These are phyloP conservation scores for Amphirosellinia nigrospora DNA, from an alignment of 495 filamentous ascomycete genomes.

Conservation along the genomic window DNA sequence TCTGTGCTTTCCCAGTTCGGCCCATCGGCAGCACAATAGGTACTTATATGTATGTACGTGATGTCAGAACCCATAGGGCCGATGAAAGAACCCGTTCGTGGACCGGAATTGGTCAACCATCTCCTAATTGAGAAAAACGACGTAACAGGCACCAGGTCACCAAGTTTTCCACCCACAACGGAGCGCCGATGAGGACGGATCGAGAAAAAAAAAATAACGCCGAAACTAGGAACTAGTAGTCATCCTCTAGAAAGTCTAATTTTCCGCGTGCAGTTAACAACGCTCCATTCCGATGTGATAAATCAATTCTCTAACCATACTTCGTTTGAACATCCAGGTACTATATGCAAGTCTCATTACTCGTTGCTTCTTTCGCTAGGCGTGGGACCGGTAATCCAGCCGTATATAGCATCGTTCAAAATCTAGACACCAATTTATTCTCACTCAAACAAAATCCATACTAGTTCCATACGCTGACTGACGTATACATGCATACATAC, in stretches of 20 bases:
- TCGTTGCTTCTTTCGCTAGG: slow-evolving; percentile 15
- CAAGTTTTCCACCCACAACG: neutral
- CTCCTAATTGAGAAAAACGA: neutral
- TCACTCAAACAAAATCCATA: neutral
- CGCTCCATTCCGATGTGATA: neutral
- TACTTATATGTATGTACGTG: neutral
- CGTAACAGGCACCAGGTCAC: neutral
- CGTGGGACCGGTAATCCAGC: neutral
- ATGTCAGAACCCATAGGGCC: slow-evolving; percentile 6
- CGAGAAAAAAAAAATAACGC: neutral
- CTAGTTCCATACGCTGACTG: neutral
- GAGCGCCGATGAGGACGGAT: neutral
- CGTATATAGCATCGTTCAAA: neutral
- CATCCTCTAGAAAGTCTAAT: neutral
- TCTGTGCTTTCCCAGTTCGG: slow-evolving; percentile 16
- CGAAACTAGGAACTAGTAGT: neutral
- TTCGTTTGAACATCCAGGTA: neutral
- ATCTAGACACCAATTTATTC: neutral
- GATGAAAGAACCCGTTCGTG: slow-evolving; percentile 11
- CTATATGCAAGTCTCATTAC: slow-evolving; percentile 14
- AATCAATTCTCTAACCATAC: neutral
- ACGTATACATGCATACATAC: neutral
- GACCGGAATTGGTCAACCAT: neutral
- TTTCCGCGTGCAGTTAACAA: neutral
- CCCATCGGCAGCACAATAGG: slow-evolving; percentile 6